Base-by-base conservation (phyloP, 2,329 filamentous ascomycete species). In the Botrytis fragariae region DNA sequence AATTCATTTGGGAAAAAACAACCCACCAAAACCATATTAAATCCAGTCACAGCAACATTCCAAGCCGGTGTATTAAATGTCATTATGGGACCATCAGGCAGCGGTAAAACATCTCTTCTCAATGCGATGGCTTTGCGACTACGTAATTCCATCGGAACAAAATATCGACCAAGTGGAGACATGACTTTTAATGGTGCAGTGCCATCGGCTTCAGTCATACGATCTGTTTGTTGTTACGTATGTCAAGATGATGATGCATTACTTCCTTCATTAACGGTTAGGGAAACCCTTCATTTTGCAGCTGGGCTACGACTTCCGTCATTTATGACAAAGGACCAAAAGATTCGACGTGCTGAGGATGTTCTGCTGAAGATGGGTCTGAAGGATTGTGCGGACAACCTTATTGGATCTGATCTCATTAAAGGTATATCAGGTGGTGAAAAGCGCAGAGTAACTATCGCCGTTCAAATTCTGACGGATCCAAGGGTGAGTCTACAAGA, bases 381-480 rank as follows among this genome's bases (percentile, higher is more conserved):
- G 6, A 93, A 93, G 77, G 92, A 94, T 76, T 94, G 92, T 76
- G 92, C 92, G 1, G 89, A 94, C 78, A 93, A 92, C 71, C 81
- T 94, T 0, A 87, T 95, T 14, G 92, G 92, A 3, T 91, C 87
- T 73, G 91, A 93, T 14, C 81, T 92, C 6, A 86, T 93, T 76
- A 94, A 94, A 80, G 92, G 92, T 0, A 94, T 95, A 44, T 93
- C 91, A 14, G 92, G 92, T 3, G 93, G 93, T 29, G 92, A 95
- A 81, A 94, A 94, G 82, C 86, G 92, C 3, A 87, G 93, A 72
- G 91, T 94, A 9, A 92, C 91, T 4, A 94, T 95, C 74, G 92
- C 92, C 0, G 89, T 94, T 0, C 92, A 95, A 77, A 90, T 94
- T 10, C 84, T 95, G 18, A 94, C 91, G 0, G 91, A 94, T 74